phyloP scores from a whole-genome alignment of 495 filamentous ascomycete species.

The Talaromyces adpressus region DNA sequence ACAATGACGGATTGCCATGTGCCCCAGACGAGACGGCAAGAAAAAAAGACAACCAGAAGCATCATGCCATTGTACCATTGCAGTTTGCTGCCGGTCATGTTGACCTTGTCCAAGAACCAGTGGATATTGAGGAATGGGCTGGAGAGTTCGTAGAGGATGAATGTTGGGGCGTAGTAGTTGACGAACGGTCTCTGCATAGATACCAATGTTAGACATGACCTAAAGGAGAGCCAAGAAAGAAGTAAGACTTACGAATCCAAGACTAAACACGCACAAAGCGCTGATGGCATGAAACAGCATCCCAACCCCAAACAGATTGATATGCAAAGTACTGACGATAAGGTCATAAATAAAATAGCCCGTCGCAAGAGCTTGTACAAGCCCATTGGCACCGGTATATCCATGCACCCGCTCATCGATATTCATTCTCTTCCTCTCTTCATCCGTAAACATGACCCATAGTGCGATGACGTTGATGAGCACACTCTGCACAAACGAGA shows the following conservation, averaged over 20 bases:
- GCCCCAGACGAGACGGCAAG: conserved; percentile 86
- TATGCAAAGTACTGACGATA: conserved; percentile 59
- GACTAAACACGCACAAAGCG: conserved; percentile 76
- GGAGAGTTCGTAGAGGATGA: conserved; percentile 97
- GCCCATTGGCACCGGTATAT: conserved; percentile 73
- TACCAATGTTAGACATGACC: neutral
- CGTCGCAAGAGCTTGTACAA: conserved; percentile 76
- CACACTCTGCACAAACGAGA: conserved; percentile 78
- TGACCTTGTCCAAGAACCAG: conserved; percentile 98
- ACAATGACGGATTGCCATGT: conserved; percentile 72
- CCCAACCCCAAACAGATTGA: conserved; percentile 79
- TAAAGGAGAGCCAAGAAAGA: too few relatives aligned
- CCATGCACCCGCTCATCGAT: conserved; percentile 78
- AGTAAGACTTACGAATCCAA: conserved; percentile 79
- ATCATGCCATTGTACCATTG: conserved; percentile 68
- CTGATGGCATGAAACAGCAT: conserved; percentile 84
- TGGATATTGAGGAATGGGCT: conserved; percentile 93
- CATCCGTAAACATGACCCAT: conserved; percentile 75
- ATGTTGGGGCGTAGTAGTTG: conserved; percentile 84
- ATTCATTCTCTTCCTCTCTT: conserved; percentile 67
- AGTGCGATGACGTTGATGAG: conserved; percentile 73
- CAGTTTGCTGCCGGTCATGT: conserved; percentile 74
- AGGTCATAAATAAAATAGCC: conserved; percentile 98
- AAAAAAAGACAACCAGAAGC: conserved; percentile 71
- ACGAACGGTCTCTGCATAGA: conserved; percentile 73